Conservation (phyloP, 352 stramenopile genomes). For the Plasmopara muralis region DNA sequence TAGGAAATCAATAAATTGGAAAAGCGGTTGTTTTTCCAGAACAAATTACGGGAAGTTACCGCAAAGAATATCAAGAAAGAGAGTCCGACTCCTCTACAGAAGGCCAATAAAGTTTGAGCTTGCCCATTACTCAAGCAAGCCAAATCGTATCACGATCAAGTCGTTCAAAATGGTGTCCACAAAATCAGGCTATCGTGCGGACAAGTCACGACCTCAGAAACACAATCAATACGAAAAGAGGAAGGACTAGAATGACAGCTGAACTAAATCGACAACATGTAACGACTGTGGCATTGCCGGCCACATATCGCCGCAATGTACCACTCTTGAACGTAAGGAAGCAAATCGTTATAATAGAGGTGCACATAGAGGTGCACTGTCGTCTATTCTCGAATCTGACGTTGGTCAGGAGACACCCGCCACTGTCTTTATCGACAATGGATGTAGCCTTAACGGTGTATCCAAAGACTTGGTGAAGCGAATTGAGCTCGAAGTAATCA, state of each 20-base stretch:
- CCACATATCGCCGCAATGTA: conserved; percentile 1
- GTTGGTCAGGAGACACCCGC: neutral
- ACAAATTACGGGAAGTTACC: too few relatives aligned
- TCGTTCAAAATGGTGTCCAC: neutral
- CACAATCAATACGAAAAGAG: neutral
- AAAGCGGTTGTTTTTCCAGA: too few relatives aligned
- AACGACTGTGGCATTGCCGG: neutral
- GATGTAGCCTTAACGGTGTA: conserved; percentile 10
- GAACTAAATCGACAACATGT: neutral
- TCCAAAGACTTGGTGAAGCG: conserved; percentile 11
- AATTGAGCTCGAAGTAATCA: conserved; percentile 10
- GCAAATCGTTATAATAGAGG: conserved; percentile 1
- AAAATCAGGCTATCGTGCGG: neutral
- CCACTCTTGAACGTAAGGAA: neutral
- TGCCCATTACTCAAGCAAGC: neutral
- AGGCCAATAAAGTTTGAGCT: conserved; percentile 1
- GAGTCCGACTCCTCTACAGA: neutral
- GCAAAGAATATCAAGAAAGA: neutral
- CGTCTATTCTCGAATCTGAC: conserved; percentile 1
- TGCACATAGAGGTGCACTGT: neutral
- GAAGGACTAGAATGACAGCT: neutral
- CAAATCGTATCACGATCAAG: neutral
- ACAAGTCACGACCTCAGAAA: neutral
- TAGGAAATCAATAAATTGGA: too few relatives aligned
- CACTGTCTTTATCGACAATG: conserved; percentile 11